phyloP scores from a whole-genome alignment of 129 eudicot genomes.

The Oenanthe sinensis region DNA sequence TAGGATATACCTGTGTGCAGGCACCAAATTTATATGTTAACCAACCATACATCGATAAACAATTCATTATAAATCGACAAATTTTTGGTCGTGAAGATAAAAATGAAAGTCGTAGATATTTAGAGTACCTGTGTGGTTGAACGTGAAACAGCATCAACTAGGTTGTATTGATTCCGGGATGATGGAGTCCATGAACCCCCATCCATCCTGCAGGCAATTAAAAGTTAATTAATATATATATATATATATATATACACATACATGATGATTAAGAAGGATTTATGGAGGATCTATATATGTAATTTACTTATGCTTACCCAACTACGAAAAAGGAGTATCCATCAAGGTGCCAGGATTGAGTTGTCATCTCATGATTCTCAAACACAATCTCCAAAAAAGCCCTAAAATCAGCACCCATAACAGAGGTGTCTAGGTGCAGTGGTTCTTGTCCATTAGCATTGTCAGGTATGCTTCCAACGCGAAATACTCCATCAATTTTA shows the following conservation, averaged over 20 bases:
- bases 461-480: slow-evolving; percentile 38
- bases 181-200: slow-evolving; percentile 51
- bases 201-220: slow-evolving; percentile 51
- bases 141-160: slow-evolving; percentile 56
- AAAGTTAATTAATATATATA: background rate
- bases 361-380: slow-evolving; percentile 30
- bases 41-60: background rate
- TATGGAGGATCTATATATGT: background rate
- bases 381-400: slow-evolving; percentile 43
- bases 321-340: slow-evolving; percentile 66
- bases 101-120: background rate
- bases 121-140: slow-evolving; percentile 48
- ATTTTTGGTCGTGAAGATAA: too few relatives aligned
- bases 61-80: too few relatives aligned
- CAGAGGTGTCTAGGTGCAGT: slow-evolving; percentile 32
- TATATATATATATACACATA: background rate
- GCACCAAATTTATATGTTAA: background rate
- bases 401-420: slow-evolving; percentile 38
- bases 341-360: slow-evolving; percentile 51
- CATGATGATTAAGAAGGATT: background rate
- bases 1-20: slow-evolving; percentile 64
- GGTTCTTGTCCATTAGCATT: slow-evolving; percentile 11
- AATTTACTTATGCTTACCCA: slow-evolving; percentile 29
- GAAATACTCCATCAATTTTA: slow-evolving; percentile 33
- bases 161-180: slow-evolving; percentile 51